Base-by-base conservation (phyloP, 2,329 filamentous ascomycete genomes). In the Fusarium anthophilum region DNA sequence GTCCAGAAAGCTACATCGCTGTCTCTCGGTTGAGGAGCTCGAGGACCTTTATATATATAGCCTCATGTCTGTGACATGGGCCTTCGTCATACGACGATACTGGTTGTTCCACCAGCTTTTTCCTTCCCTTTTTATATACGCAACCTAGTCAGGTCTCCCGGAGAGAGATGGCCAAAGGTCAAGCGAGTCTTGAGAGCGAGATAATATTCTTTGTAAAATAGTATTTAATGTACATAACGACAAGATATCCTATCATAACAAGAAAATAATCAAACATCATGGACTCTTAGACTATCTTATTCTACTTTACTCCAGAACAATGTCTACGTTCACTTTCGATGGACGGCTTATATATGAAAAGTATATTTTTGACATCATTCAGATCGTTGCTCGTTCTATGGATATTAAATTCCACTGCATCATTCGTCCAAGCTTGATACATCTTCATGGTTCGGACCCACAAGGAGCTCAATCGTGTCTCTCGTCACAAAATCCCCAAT, bases 361-460 rank as follows among this genome's bases (percentile, higher is more conserved):
- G 14, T 45, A 30, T 54, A 22, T 30, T 59, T 64, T 64, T 66
- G 54, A 56, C 17, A 62, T 76, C 67, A 73, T 77, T 70, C 54
- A 72, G 57, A 60, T 77, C 76, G 69, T 78, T 76, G 70, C 69
- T 78, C 77, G 63, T 78, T 76, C 72, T 79, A 78, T 75, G 74
- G 66, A 78, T 74, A 77, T 75, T 63, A 73, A 57, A 54, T 60
- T 70, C 66, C 68, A 69, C 65, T 55, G 38, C 51, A 63, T 59
- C 68, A 54, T 59, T 70, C 68, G 39, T 69, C 51, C 51, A 63
- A 69, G 53, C 56, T 41, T 50, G 57, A 70, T 54, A 70, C 41
- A 35, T 53, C 48, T 43, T 51, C 50, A 48, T 62, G 45, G 41
- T 41, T 55, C 41, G 50, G 44, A 51, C 51, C 54, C 60, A 70